A percentile compares a stretch with the other conserved stretches of the same genome.
Conservation (phyloP, 495 filamentous ascomycete species). For the Bathelium albidoporum region DNA sequence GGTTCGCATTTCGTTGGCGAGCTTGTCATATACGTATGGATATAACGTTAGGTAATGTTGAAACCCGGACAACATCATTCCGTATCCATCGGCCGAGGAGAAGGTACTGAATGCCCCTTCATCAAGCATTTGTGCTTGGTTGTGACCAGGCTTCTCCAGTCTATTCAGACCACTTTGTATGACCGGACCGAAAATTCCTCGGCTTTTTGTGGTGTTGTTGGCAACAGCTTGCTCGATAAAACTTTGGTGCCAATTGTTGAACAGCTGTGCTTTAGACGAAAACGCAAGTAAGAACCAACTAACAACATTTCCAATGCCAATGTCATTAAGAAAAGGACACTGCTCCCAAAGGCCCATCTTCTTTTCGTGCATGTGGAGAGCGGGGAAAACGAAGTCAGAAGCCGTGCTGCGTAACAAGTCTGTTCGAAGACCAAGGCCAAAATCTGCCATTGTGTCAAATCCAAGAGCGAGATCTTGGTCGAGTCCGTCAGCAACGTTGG, state of each 20-base stretch:
- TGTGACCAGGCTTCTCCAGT: slow-evolving; percentile 6
- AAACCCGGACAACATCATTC: slow-evolving; percentile 13
- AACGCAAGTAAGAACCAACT: slow-evolving; percentile 5
- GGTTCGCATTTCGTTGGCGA: slow-evolving; percentile 8
- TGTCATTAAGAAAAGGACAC: slow-evolving; percentile 5
- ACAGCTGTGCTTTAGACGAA: slow-evolving; percentile 6
- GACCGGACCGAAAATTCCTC: slow-evolving; percentile 8
- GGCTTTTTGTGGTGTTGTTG: slow-evolving; percentile 5
- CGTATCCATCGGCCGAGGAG: slow-evolving; percentile 9
- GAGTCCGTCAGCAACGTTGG: no score
- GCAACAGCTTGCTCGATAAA: slow-evolving; percentile 3
- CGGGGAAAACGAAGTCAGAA: slow-evolving; percentile 9
- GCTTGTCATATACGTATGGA: slow-evolving; percentile 7
- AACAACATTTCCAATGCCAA: slow-evolving; percentile 8
- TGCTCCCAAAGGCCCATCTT: slow-evolving; percentile 15
- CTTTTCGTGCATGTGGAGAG: slow-evolving; percentile 13
- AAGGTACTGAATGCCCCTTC: slow-evolving; percentile 14
- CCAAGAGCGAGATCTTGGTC: slow-evolving; percentile 6
- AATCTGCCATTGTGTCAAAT: slow-evolving; percentile 11
- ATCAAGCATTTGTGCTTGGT: slow-evolving; percentile 7
- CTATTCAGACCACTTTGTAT: slow-evolving; percentile 10
- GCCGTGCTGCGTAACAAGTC: slow-evolving; percentile 9
- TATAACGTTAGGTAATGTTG: slow-evolving; percentile 9
- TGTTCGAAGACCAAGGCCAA: slow-evolving; percentile 8
- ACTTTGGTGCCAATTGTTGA: slow-evolving; percentile 5